A percentile compares a stretch with the other conserved stretches of the same genome.
Evolutionary conservation across 2,329 filamentous ascomycete genomes (phyloP).

Genomic region (Diaporthe amygdali): DNA sequence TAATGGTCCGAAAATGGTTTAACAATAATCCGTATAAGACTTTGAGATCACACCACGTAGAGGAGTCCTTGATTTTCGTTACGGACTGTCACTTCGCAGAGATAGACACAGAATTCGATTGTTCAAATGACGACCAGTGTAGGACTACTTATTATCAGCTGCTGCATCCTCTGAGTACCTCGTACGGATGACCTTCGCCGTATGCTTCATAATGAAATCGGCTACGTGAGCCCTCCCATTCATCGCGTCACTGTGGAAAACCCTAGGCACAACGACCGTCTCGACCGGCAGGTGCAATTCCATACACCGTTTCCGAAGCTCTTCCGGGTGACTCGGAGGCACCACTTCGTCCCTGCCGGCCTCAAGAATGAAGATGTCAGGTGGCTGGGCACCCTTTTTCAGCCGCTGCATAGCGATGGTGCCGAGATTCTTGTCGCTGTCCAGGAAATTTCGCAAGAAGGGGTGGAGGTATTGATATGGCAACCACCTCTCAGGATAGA

Average conservation of each 20-base stretch:
- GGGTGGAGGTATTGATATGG: constrained; percentile 78
- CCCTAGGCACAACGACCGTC: constrained; percentile 49
- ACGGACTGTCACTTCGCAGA: not conserved
- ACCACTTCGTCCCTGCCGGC: constrained; percentile 66
- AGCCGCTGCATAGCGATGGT: constrained; percentile 42
- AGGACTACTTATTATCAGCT: not conserved
- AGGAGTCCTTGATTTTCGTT: not conserved
- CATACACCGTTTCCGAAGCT: constrained; percentile 51
- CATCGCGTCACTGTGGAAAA: constrained; percentile 64
- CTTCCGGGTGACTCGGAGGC: constrained; percentile 53
- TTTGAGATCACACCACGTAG: not conserved
- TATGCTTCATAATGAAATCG: constrained; percentile 44
- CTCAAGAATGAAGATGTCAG: constrained; percentile 56
- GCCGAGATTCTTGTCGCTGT: constrained; percentile 58
- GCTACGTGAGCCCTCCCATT: constrained; percentile 52
- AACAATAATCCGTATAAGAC: not conserved
- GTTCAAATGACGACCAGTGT: not conserved
- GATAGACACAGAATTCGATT: not conserved
- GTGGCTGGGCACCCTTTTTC: constrained; percentile 31
- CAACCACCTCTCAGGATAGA: constrained; percentile 82
- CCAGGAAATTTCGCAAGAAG: constrained; percentile 70
- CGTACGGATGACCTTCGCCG: constrained; percentile 4
- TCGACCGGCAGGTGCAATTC: constrained; percentile 52
- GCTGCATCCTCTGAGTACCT: not conserved
- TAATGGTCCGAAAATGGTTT: not conserved